Base-by-base conservation (phyloP, 768 basidiomycete genomes). In the Boletus subcaerulescens region DNA sequence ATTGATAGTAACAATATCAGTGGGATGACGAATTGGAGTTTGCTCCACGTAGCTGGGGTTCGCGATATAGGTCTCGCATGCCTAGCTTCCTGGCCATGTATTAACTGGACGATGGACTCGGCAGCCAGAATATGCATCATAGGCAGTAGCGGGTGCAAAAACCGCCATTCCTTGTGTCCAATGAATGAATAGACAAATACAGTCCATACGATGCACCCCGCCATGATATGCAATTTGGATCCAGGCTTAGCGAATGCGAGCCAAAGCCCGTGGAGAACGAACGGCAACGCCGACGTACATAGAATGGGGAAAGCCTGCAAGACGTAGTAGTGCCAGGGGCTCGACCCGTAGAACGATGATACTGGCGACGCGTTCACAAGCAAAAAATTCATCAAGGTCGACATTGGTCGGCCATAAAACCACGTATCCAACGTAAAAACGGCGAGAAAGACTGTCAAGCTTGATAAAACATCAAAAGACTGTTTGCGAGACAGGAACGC, bases 131-230 rank as follows among this genome's bases (percentile, higher is more conserved):
- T 60, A 61, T 97, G 87, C 39, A 96, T 73, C 31, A 93, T 71
- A 1, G 97, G 95, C 4, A 98, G 76, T 18, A 98, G 68, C 0
- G 96, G 94, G 60, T 98, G 95, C 8, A 98, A 74, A 74, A 99
- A 98, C 9, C 97, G 80, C 93, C 94, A 98, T 77, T 99, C 97
- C 64, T 98, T 98, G 75, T 99, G 97, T 2, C 89, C 87, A 2
- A 89, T 79, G 4, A 89, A 57, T 9, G 96, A 98, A 67, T 91
- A 93, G 7, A 88, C 67, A 3, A 65, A 63, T 31, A 86, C 67
- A 0, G 87, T 84, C 87, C 89, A 92, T 18, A 73, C 57, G 2
- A 87, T 60, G 48, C 71, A 24, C 77, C 71, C 73, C 0, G 84
- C 68, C 65, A 93, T 76, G 18, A 72, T 75, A 41, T 61, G 70